These are phyloP conservation scores for Saxispiralis lemnorum DNA, from an alignment of 495 filamentous ascomycete genomes.

Conservation along the genomic window DNA sequence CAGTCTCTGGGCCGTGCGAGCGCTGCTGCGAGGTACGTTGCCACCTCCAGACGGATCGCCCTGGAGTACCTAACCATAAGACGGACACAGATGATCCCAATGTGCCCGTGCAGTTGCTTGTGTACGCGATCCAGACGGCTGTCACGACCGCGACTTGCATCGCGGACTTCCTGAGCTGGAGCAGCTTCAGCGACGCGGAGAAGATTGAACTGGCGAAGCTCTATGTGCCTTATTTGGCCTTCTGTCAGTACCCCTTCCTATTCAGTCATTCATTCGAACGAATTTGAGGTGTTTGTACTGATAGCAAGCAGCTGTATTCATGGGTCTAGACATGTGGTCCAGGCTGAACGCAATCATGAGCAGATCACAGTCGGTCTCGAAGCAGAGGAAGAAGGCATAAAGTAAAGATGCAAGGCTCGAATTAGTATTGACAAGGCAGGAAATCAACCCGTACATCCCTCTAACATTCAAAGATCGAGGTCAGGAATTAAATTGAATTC, in stretches of 20 bases:
- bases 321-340: constrained; percentile 38
- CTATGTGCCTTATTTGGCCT: constrained; percentile 53
- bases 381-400: background rate
- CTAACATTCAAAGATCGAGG: too few species aligned
- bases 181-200: constrained; percentile 21
- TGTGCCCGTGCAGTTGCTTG: constrained; percentile 45
- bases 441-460: too few species aligned
- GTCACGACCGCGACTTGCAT: constrained; percentile 59
- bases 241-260: constrained; percentile 45
- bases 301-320: constrained; percentile 30
- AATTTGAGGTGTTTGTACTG: background rate
- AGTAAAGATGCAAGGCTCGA: too few species aligned
- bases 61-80: background rate
- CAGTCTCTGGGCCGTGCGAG: constrained; percentile 45
- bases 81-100: constrained; percentile 34
- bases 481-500: too few species aligned
- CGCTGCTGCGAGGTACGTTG: constrained; percentile 32
- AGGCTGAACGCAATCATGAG: constrained; percentile 20
- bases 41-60: background rate
- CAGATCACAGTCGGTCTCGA: background rate
- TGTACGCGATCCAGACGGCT: constrained; percentile 50
- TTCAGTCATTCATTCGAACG: background rate
- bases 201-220: constrained; percentile 41
- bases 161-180: constrained; percentile 32
- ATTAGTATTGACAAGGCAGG: too few species aligned